Evolutionary conservation across 75 land plant species (phyloP), one percentile per base, ranked within the genome.

Genomic region (Gnetum montanum): DNA sequence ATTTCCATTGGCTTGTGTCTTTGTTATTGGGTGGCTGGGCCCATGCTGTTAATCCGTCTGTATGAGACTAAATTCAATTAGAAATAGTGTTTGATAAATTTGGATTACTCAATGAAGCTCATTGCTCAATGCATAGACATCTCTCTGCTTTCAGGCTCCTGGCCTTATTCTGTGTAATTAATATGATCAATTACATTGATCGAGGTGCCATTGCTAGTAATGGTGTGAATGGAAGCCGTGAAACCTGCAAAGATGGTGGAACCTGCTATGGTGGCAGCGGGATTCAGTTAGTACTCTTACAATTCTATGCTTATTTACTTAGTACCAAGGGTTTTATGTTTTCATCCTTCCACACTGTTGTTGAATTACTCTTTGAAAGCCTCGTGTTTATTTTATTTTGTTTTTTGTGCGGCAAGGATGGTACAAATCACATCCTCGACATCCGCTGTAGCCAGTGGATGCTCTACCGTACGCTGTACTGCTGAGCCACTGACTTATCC

Each of bases 131-230:
- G 62, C 15, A 7, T 40, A 23, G 36, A 38, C 46, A 22, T n/a
- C n/a, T 19, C 30, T 44, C 26, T 60, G 5, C 58, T 73, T 62
- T 33, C 88, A 92, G 98, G 75, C 66, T 94, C 50, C 82, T 94
- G n/a, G 41, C 74, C 4, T 59, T 94, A 3, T 89, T 94, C 52
- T 94, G 98, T 60, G 46, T 78, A 12, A 80, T 94, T 30, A 94
- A 94, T 60, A 59, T 94, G 74, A 37, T 94, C 26, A 94, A 89
- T 55, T 94, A 94, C 59, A 50, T 94, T 60, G 98, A 94, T 58
- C 96, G 98, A 28, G 98, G 98, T 47, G 80, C 70, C 7, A 89
- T 94, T 41, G 98, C 98, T 15, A 89, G 98, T 60, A 94, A 94
- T 70, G 98, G 98, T 56, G 98, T 94, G 6, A 94, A 94, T 73